Evolutionary conservation across 768 basidiomycete species (phyloP), one percentile per base, ranked within the genome.

Genomic region (Russula earlei): DNA sequence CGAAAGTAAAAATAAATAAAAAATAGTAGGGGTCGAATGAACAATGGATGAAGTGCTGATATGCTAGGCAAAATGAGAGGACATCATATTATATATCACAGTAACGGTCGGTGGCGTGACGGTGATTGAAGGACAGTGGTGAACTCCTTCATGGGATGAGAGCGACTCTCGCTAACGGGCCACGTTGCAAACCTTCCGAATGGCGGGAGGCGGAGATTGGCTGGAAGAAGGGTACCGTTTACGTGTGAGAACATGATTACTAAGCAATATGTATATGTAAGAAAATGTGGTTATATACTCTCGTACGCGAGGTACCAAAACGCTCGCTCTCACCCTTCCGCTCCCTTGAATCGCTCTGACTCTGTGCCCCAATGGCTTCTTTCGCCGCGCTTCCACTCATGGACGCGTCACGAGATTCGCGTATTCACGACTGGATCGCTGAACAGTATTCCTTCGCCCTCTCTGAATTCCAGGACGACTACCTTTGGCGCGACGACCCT

Each of bases 381-480:
- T 51, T 58, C 25, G 22, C 57, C 34, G 48, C 47, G 52, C 46
- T 58, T 53, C 52, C 57, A 0, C 57, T 58, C 52, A 49, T 43
- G 42, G 60, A 62, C 54, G 61, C 43, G 46, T 51, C 51, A 44
- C 60, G 62, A 38, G 55, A 61, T 41, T 54, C 62, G 29, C 60
- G 60, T 54, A 60, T 61, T 43, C 61, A 62, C 47, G 52, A 56
- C 42, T 62, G 62, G 62, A 61, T 62, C 52, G 62, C 62, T 33
- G 54, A 63, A 38, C 60, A 62, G 43, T 61, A 58, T 20, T 52
- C 57, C 22, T 63, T 63, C 19, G 62, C 60, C 27, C 61, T 62
- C 42, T 48, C 52, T 4, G 61, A 63, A 12, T 48, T 50, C 20
- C 54, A 63, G 38, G 50, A 49, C 29, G 57, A 55, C 22, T 41